Evolutionary conservation across 2,329 filamentous ascomycete species (phyloP), one percentile per base, ranked within the genome.

Genomic region (Celoporthe dispersa): DNA sequence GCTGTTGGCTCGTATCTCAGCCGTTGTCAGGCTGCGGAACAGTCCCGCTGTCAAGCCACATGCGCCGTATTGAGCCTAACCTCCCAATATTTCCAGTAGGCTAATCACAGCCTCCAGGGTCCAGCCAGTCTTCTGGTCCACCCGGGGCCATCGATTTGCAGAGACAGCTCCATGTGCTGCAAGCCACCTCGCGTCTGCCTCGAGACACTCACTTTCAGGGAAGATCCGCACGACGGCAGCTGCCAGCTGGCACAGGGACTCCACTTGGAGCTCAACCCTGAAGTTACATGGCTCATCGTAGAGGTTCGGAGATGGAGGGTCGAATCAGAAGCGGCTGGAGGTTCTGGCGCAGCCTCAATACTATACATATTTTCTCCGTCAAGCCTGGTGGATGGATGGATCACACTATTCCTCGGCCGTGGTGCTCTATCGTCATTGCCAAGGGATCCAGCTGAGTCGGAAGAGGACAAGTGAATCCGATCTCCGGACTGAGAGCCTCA

Each of bases 51-150:
- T 1, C 19, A 64, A 25, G 62, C 41, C 41, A 64, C 62, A 33
- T 35, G 39, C 9, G 59, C 66, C 61, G 25, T 16, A 57, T 25
- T 48, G 28, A 51, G 66, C 66, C 55, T 41, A 63, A 68, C 53
- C 51, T 22, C 28, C 14, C 55, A 55, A 51, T 70, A 64, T 66
- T 63, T 62, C 41, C 31, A 55, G 22, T 35, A 57, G 57, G 62
- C 69, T 68, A 70, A 51, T 22, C 35, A 39, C 55, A 51, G 55
- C 55, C 66, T 55, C 60, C 35, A 62, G 48, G 44, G 41, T 14
- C 44, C 35, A 39, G 66, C 37, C 53, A 53, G 35, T 35, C 39
- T 48, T 44, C 28, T 48, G 62, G 9, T 3, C n/a, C 48, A 39
- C 59, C 39, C 55, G 65, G 60, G 3, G 25, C 31, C 39, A 35